Conservation (phyloP, 2,329 filamentous ascomycete genomes). For the Colletotrichum caudatum region DNA sequence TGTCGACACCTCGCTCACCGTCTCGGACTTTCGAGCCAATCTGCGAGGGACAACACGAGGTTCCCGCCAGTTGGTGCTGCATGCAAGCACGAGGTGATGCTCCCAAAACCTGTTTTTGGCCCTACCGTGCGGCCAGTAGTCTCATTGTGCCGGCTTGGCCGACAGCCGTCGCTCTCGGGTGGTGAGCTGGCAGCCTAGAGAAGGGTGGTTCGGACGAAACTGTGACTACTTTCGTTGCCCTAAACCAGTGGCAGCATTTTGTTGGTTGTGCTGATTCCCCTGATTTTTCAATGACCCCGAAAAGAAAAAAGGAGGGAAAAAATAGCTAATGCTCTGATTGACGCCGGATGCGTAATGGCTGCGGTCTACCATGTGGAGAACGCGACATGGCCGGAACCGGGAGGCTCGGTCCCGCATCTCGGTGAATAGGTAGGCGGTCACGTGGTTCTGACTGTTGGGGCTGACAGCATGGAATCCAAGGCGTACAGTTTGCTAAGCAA, state of each 20-base stretch:
- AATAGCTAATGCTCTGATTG: conserved; percentile 6
- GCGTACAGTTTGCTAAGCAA: not conserved
- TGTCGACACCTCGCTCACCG: conserved; percentile 30
- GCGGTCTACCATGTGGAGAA: not conserved
- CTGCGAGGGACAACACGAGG: conserved; percentile 32
- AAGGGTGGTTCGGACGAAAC: conserved; percentile 32
- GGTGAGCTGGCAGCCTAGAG: conserved; percentile 15
- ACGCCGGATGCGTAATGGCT: not conserved
- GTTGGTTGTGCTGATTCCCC: conserved; percentile 13
- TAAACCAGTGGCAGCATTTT: not conserved
- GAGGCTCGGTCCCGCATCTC: not conserved
- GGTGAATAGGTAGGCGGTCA: conserved; percentile 6
- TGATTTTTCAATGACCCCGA: conserved; percentile 11
- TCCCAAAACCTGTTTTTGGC: conserved; percentile 40
- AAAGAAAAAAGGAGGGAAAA: not conserved
- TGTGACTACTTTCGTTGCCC: conserved; percentile 4
- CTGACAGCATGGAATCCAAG: not conserved
- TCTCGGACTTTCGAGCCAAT: conserved; percentile 29
- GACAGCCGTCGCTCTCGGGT: conserved; percentile 15
- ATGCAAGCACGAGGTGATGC: conserved; percentile 42
- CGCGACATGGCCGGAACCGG: conserved; percentile 20
- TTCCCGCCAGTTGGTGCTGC: conserved; percentile 39
- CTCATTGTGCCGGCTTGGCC: conserved; percentile 37
- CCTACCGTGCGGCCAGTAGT: conserved; percentile 33
- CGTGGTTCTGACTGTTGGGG: not conserved